Conservation (phyloP, 2,329 filamentous ascomycete genomes). For the Cladophialophora yegresii region DNA sequence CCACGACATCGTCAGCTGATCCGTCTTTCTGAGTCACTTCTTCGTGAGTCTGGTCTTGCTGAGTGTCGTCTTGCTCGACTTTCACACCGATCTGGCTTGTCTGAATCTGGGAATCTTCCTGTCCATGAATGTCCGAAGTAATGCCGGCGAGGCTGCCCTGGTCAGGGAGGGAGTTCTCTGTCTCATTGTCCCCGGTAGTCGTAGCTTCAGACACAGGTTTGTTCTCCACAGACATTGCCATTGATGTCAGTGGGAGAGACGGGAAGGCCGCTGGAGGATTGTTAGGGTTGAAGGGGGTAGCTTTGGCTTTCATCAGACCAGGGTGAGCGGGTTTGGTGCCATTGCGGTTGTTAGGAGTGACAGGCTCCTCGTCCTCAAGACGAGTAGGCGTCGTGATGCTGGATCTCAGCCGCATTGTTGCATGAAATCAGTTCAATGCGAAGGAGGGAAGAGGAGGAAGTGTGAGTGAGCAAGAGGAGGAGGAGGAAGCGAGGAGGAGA, state of each 20-base stretch:
- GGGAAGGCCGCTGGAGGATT: conserved; percentile 48
- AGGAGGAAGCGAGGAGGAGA: neutral
- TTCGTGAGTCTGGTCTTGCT: neutral
- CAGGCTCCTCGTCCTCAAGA: conserved; percentile 37
- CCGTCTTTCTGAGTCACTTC: neutral
- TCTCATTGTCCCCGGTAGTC: neutral
- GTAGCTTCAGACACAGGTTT: neutral
- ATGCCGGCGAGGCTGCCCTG: neutral
- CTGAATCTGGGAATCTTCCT: neutral
- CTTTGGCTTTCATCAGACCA: conserved; percentile 22
- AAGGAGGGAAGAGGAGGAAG: conserved; percentile 10
- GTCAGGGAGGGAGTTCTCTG: neutral
- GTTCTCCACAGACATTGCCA: neutral
- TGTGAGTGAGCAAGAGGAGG: conserved; percentile 20
- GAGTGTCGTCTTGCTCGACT: neutral
- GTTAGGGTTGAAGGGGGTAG: conserved; percentile 42
- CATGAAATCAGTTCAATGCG: conserved; percentile 4
- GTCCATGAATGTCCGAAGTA: neutral
- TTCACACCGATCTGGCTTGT: neutral
- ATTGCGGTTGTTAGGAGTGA: conserved; percentile 24
- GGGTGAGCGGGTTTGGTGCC: conserved; percentile 34
- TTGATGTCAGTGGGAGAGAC: conserved; percentile 37
- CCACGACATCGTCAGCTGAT: neutral
- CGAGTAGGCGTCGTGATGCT: conserved; percentile 41
- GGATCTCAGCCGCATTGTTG: conserved; percentile 41